Evolutionary conservation across 805 yeast genomes (phyloP).

Genomic region (Ogataea nonfermentans): DNA sequence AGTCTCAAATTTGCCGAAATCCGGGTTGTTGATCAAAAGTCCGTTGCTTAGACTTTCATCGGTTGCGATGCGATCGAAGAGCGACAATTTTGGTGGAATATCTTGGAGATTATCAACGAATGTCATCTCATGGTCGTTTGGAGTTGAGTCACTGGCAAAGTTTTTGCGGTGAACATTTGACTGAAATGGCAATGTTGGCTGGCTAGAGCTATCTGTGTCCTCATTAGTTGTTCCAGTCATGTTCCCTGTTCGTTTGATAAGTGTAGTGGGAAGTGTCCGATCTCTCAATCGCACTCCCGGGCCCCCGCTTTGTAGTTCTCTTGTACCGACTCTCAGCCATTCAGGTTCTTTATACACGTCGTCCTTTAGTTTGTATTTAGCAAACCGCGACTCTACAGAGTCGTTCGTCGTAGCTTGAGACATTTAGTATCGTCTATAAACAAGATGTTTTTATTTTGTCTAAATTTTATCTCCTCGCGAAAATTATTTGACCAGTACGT

Average conservation of each 20-base stretch:
- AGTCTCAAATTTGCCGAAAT: slow-evolving; percentile 36
- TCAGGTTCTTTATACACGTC: slow-evolving; percentile 19
- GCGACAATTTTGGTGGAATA: slow-evolving; percentile 49
- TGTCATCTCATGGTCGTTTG: slow-evolving; percentile 18
- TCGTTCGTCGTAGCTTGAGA: slow-evolving; percentile 1
- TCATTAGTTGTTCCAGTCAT: slow-evolving; percentile 51
- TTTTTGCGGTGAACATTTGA: slow-evolving; percentile 21
- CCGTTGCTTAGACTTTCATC: slow-evolving; percentile 39
- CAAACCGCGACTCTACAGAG: slow-evolving; percentile 19
- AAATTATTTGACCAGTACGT: slow-evolving; percentile 1
- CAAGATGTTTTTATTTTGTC: background rate
- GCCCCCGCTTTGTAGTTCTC: slow-evolving; percentile 3
- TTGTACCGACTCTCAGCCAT: slow-evolving; percentile 13
- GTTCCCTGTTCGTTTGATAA: slow-evolving; percentile 42
- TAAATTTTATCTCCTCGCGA: slow-evolving; percentile 1
- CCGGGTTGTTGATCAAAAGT: slow-evolving; percentile 27
- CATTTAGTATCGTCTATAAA: slow-evolving; percentile 2
- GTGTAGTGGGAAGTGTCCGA: slow-evolving; percentile 46
- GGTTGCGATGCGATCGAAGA: slow-evolving; percentile 44
- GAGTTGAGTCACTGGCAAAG: slow-evolving; percentile 9
- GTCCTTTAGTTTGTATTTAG: slow-evolving; percentile 20
- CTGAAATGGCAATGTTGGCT: slow-evolving; percentile 27
- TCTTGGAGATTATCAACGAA: slow-evolving; percentile 37
- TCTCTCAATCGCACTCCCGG: slow-evolving; percentile 44
- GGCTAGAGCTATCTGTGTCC: slow-evolving; percentile 22